Evolutionary conservation across 345 rosid species (phyloP).

Genomic region (Conringia planisiliqua): DNA sequence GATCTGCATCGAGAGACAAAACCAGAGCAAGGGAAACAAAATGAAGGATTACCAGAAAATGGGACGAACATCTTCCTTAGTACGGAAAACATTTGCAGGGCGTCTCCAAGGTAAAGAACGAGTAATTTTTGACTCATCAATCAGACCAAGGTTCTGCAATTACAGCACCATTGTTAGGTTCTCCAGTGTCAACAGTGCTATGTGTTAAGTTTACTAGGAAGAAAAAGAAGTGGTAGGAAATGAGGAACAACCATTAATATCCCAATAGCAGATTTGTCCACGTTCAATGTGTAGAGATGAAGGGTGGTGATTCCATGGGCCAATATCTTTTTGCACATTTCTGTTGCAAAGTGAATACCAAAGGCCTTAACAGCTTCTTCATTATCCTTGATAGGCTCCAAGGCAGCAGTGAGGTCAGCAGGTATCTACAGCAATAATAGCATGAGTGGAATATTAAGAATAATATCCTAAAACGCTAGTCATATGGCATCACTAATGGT

Average conservation of each 20-base stretch:
- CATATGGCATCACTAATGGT: background rate
- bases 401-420: constrained; percentile 73
- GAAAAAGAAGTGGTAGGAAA: background rate
- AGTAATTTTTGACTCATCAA: constrained; percentile 80
- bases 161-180: constrained; percentile 30
- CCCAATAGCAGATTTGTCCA: constrained; percentile 93
- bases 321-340: constrained; percentile 92
- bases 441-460: background rate
- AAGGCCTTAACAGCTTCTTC: constrained; percentile 93
- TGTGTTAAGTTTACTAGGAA: background rate
- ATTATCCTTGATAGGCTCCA: constrained; percentile 95
- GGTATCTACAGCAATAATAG: constrained; percentile 55
- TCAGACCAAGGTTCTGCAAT: constrained; percentile 85
- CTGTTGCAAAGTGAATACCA: constrained; percentile 94
- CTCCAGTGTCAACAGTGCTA: background rate
- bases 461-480: background rate
- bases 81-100: constrained; percentile 86
- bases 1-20: background rate
- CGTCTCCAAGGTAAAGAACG: constrained; percentile 92
- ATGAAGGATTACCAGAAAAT: constrained; percentile 71
- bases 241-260: constrained; percentile 60
- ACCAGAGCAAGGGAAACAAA: constrained; percentile 16
- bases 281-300: constrained; percentile 89
- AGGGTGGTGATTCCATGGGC: constrained; percentile 84
- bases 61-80: constrained; percentile 91